A percentile compares a stretch with the other conserved stretches of the same genome.
Evolutionary conservation across 2,329 filamentous ascomycete genomes (phyloP).

Genomic region (Paecilomyces formosus): DNA sequence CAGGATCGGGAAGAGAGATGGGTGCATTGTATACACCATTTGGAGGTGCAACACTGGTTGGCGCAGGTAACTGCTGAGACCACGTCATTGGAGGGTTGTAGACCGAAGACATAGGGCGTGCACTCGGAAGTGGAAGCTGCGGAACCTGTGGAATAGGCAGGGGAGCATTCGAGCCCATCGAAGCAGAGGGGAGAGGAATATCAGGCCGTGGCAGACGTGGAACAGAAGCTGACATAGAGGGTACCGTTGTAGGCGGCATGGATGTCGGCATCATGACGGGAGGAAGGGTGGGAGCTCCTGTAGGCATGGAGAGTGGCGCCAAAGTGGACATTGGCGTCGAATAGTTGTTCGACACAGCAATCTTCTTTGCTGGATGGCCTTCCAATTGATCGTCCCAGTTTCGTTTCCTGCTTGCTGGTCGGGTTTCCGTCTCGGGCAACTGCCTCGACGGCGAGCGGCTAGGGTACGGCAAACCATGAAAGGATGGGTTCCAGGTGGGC

Average conservation of each 20-base stretch:
- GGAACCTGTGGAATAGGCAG: conserved; percentile 50
- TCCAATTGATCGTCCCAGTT: conserved; percentile 47
- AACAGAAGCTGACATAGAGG: conserved; percentile 25
- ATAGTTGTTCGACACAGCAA: conserved; percentile 17
- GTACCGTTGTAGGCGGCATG: conserved; percentile 24
- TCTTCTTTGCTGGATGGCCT: conserved; percentile 52
- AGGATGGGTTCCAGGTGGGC: conserved; percentile 20
- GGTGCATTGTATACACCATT: conserved; percentile 22
- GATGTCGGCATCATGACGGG: conserved; percentile 26
- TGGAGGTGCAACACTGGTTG: conserved; percentile 21
- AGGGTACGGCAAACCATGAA: conserved; percentile 16
- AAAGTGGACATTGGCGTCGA: conserved; percentile 17
- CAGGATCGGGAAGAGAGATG: conserved; percentile 25
- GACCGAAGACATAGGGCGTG: conserved; percentile 68
- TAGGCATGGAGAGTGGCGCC: conserved; percentile 16
- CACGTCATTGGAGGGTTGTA: conserved; percentile 54
- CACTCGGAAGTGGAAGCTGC: conserved; percentile 56
- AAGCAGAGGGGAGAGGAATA: conserved; percentile 55
- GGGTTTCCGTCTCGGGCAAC: conserved; percentile 13
- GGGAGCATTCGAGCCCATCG: conserved; percentile 29
- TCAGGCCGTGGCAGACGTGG: conserved; percentile 63
- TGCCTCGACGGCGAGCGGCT: conserved; percentile 13
- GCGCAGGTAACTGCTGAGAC: conserved; percentile 35
- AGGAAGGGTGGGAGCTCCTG: conserved; percentile 22
- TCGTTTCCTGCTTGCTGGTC: conserved; percentile 45